Evolutionary conservation across 2,329 filamentous ascomycete genomes (phyloP).

Genomic region (Diaporthe sp.): DNA sequence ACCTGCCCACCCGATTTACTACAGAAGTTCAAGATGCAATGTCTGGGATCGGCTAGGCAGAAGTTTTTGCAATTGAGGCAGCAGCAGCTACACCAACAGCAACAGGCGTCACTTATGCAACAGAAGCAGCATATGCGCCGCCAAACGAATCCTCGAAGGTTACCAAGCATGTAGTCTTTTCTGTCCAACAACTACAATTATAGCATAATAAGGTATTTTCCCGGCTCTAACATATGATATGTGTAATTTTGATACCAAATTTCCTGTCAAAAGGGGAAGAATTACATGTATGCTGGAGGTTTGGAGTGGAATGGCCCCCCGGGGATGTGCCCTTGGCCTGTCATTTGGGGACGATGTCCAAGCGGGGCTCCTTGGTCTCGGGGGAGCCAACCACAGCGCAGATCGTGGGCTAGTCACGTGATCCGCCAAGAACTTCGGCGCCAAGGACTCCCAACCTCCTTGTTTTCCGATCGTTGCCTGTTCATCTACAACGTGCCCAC

Average conservation of each 20-base stretch:
- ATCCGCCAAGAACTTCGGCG: background rate
- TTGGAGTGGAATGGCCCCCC: no score
- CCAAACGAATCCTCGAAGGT: no score
- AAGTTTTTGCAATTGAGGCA: constrained; percentile 47
- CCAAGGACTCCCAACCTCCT: constrained; percentile 29
- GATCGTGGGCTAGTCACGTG: background rate
- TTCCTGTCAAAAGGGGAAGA: no score
- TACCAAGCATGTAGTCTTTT: no score
- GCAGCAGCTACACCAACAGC: constrained; percentile 42
- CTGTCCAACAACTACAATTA: no score
- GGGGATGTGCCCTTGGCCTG: no score
- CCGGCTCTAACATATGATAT: no score
- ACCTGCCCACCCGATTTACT: constrained; percentile 62
- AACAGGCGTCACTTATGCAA: constrained; percentile 49
- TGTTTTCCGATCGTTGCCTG: background rate
- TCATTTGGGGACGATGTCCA: no score
- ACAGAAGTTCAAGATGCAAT: constrained; percentile 60
- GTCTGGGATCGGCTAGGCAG: constrained; percentile 54
- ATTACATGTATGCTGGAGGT: no score
- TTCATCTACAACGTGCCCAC: background rate
- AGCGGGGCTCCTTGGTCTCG: background rate
- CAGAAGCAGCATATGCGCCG: constrained; percentile 50
- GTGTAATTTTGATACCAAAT: no score
- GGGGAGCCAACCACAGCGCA: constrained; percentile 5
- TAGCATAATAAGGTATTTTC: no score